These are phyloP conservation scores for Xanthoceras sorbifolium DNA, from an alignment of 345 rosid genomes.

Conservation along the genomic window DNA sequence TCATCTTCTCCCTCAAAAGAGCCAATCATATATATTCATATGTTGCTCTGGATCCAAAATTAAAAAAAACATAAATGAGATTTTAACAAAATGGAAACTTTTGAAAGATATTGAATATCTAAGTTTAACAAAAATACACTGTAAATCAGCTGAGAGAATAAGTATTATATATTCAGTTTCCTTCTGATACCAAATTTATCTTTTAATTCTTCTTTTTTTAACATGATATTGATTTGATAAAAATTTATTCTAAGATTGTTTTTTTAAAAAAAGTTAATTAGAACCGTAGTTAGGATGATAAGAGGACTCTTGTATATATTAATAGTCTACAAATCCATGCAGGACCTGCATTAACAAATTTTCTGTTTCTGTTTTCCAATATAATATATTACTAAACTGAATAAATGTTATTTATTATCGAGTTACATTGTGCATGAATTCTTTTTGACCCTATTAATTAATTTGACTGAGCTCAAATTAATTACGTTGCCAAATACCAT, in stretches of 20 bases:
- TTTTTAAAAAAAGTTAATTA: too few relatives aligned
- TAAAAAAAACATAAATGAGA: neutral
- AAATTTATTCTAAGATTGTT: too few relatives aligned
- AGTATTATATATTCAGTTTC: too few relatives aligned
- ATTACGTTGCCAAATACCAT: neutral
- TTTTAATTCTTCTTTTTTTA: too few relatives aligned
- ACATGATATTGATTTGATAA: too few relatives aligned
- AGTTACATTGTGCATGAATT: too few relatives aligned
- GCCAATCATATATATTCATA: slow-evolving; percentile 17
- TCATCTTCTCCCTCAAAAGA: neutral
- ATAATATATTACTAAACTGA: too few relatives aligned
- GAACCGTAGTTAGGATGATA: too few relatives aligned
- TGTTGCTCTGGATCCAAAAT: slow-evolving; percentile 2
- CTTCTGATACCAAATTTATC: too few relatives aligned
- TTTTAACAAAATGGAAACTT: neutral
- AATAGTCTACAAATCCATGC: neutral
- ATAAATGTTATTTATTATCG: too few relatives aligned
- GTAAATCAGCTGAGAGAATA: neutral
- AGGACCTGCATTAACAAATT: neutral
- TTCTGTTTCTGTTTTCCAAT: neutral
- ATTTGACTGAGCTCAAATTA: neutral
- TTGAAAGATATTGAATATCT: neutral
- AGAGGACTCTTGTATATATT: neutral
- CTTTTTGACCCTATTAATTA: too few relatives aligned
- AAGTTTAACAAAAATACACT: neutral